Conservation (phyloP, 345 rosid genomes). For the Lepidium sativum region DNA sequence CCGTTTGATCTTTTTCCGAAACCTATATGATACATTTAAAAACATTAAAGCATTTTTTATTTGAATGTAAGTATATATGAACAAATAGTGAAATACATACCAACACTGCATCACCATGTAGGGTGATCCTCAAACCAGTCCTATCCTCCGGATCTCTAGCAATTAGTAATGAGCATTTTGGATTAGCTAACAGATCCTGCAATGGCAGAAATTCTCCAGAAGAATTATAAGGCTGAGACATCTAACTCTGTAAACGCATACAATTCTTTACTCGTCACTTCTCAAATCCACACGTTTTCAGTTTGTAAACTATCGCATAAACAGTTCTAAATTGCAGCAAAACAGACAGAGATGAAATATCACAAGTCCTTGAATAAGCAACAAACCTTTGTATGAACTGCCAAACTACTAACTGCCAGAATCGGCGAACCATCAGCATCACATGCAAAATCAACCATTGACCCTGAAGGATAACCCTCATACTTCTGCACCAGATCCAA, state of each 20-base stretch:
- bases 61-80: background rate
- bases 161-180: constrained; percentile 82
- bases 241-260: background rate
- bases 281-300: background rate
- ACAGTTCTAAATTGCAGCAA: background rate
- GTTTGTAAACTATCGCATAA: background rate
- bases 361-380: background rate
- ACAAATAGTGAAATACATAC: constrained; percentile 33
- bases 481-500: constrained; percentile 42
- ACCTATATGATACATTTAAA: constrained; percentile 39
- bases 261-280: background rate
- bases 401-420: constrained; percentile 75
- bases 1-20: constrained; percentile 47
- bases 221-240: background rate
- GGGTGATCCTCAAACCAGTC: constrained; percentile 69
- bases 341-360: background rate
- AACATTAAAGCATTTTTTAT: background rate
- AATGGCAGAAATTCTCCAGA: constrained; percentile 14
- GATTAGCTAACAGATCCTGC: constrained; percentile 75
- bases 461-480: constrained; percentile 86
- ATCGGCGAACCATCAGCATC: constrained; percentile 82
- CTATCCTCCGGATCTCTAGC: constrained; percentile 84
- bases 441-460: constrained; percentile 88
- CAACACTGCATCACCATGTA: constrained; percentile 79
- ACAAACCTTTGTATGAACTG: constrained; percentile 75